Percentiles rank a stretch among this genome's conserved stretches.
Conservation (phyloP, 768 basidiomycete genomes). For the Lentinula lateritia region DNA sequence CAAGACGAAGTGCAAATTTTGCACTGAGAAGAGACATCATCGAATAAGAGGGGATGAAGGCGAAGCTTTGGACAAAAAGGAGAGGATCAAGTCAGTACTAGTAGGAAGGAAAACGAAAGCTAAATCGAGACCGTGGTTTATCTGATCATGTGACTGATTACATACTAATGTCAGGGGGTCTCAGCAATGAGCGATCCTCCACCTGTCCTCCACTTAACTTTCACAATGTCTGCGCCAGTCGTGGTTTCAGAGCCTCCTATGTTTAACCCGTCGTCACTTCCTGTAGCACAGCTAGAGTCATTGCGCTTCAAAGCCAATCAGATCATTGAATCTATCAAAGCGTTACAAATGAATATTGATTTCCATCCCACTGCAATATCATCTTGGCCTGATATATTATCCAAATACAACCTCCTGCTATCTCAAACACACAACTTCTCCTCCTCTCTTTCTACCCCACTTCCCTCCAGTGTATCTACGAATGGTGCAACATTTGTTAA, state of each 20-base stretch:
- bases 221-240: slow-evolving; percentile 4
- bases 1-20: neutral
- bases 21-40: slow-evolving; percentile 6
- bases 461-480: slow-evolving; percentile 16
- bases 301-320: slow-evolving; percentile 72
- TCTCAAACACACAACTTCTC: slow-evolving; percentile 80
- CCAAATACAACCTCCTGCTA: slow-evolving; percentile 80
- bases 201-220: neutral
- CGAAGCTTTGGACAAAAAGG: neutral
- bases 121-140: neutral
- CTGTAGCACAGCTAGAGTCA: slow-evolving; percentile 64
- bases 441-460: slow-evolving; percentile 45
- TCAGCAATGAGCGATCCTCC: neutral
- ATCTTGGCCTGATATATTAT: slow-evolving; percentile 80
- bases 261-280: neutral
- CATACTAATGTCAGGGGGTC: neutral
- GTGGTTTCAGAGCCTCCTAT: neutral
- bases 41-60: neutral
- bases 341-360: slow-evolving; percentile 60
- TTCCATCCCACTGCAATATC: slow-evolving; percentile 59
- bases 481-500: slow-evolving; percentile 8
- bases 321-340: slow-evolving; percentile 71
- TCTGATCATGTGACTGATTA: neutral
- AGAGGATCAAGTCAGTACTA: neutral
- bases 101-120: neutral